Conservation (phyloP, 2,329 filamentous ascomycete genomes). For the Diplocarpon mali region DNA sequence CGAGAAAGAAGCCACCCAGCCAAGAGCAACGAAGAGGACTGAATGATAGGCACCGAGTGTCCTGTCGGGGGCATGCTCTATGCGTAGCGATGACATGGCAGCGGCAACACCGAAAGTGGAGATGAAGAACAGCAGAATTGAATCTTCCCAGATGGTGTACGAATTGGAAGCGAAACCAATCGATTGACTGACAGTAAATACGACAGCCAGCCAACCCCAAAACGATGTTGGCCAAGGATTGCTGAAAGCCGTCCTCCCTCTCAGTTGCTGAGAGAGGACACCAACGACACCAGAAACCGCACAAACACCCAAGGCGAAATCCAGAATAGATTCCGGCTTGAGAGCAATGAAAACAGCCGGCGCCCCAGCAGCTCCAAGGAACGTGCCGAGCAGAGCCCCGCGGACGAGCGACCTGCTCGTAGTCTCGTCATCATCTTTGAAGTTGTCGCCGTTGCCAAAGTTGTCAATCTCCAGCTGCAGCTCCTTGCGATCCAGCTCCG, state of each 20-base stretch:
- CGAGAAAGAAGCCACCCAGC: slow-evolving; percentile 73
- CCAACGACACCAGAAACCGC: slow-evolving; percentile 26
- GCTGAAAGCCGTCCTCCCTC: slow-evolving; percentile 25
- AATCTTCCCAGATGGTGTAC: slow-evolving; percentile 97
- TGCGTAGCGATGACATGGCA: slow-evolving; percentile 63
- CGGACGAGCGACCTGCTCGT: slow-evolving; percentile 16
- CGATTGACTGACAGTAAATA: slow-evolving; percentile 81
- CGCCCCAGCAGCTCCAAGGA: slow-evolving; percentile 17
- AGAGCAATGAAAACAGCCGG: slow-evolving; percentile 15
- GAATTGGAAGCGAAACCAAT: slow-evolving; percentile 94
- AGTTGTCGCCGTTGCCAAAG: slow-evolving; percentile 16
- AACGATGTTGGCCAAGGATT: slow-evolving; percentile 58
- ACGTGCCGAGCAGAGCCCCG: slow-evolving; percentile 21
- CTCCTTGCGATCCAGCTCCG: slow-evolving; percentile 50
- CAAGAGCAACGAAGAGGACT: slow-evolving; percentile 66
- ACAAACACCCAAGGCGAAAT: slow-evolving; percentile 18
- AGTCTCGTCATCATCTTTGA: slow-evolving; percentile 17
- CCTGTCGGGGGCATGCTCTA: slow-evolving; percentile 54
- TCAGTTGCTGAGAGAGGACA: slow-evolving; percentile 29
- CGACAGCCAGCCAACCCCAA: slow-evolving; percentile 78
- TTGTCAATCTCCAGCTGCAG: slow-evolving; percentile 41
- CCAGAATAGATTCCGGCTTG: slow-evolving; percentile 11
- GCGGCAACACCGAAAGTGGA: slow-evolving; percentile 75
- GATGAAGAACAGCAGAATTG: slow-evolving; percentile 84
- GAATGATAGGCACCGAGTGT: slow-evolving; percentile 78